Evolutionary conservation across 2,329 filamentous ascomycete species (phyloP).

Genomic region (Fusarium floridanum): DNA sequence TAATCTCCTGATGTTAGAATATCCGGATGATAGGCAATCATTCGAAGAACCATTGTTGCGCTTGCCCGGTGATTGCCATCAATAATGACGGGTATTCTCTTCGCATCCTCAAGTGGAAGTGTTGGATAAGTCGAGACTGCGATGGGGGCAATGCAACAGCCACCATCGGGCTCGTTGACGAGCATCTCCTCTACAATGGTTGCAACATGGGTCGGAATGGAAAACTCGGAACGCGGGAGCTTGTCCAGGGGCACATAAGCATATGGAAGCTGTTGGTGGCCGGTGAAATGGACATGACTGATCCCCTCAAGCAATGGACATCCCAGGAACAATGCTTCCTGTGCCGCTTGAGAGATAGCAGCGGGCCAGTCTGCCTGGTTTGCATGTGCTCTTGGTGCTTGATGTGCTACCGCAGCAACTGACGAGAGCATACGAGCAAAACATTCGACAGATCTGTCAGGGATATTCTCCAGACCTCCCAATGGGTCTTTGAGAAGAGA

Average conservation of each 20-base stretch:
- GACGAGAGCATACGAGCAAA: background rate
- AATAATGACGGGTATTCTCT: background rate
- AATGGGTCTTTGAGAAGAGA: slow-evolving; percentile 1
- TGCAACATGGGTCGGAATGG: slow-evolving; percentile 1
- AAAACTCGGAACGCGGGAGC: background rate
- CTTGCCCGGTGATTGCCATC: background rate
- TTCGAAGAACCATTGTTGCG: background rate
- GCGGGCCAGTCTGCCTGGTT: background rate
- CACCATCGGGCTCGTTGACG: background rate
- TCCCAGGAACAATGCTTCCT: slow-evolving; percentile 1
- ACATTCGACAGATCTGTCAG: background rate
- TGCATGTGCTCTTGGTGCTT: background rate
- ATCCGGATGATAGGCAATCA: background rate
- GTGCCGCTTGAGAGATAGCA: background rate
- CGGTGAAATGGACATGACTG: background rate
- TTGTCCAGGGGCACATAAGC: background rate
- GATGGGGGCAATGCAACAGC: slow-evolving; percentile 1
- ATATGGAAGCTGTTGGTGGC: slow-evolving; percentile 1
- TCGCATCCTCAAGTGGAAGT: background rate
- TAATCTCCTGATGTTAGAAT: background rate
- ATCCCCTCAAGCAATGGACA: background rate
- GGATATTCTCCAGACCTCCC: background rate
- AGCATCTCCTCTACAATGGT: slow-evolving; percentile 6
- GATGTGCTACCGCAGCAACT: background rate
- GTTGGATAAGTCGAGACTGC: background rate